phyloP scores from a whole-genome alignment of 352 stramenopile species.

The Phytophthora colocasiae region DNA sequence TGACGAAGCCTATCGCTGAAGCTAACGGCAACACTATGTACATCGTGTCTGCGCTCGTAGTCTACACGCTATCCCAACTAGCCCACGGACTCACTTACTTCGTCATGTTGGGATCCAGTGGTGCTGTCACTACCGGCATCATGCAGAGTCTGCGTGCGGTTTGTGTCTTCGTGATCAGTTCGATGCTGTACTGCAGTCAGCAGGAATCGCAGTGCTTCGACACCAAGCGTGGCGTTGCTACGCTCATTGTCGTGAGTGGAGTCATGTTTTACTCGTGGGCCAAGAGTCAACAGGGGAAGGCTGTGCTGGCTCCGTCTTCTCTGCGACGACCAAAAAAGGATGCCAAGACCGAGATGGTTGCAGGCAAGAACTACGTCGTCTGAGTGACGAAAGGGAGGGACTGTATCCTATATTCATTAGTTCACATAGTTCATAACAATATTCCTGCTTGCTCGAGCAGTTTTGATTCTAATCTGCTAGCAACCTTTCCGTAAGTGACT shows the following conservation, averaged over 20 bases:
- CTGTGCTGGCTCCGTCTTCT: slow-evolving; percentile 28
- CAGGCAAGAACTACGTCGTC: slow-evolving; percentile 79
- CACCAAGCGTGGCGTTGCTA: slow-evolving; percentile 81
- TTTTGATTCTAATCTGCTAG: slow-evolving; percentile 46
- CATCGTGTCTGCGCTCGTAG: slow-evolving; percentile 70
- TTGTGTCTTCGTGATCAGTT: slow-evolving; percentile 87
- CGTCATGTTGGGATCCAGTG: slow-evolving; percentile 80
- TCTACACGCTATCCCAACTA: slow-evolving; percentile 83
- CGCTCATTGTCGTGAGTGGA: slow-evolving; percentile 79
- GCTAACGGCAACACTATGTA: slow-evolving; percentile 65
- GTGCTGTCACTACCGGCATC: slow-evolving; percentile 86
- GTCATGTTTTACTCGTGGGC: slow-evolving; percentile 91
- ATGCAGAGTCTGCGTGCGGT: slow-evolving; percentile 90
- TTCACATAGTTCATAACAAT: slow-evolving; percentile 28
- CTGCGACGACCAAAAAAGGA: slow-evolving; percentile 25
- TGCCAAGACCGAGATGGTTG: slow-evolving; percentile 50
- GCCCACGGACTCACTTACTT: slow-evolving; percentile 89
- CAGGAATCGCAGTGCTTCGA: slow-evolving; percentile 91
- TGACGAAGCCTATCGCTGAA: slow-evolving; percentile 81
- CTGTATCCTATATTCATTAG: slow-evolving; percentile 33
- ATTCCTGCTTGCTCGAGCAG: slow-evolving; percentile 3
- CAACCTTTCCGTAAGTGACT: slow-evolving; percentile 66
- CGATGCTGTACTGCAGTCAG: slow-evolving; percentile 81
- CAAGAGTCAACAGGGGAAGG: slow-evolving; percentile 65
- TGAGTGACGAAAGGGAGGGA: slow-evolving; percentile 19